Evolutionary conservation across 202 grass and related monocot genomes (phyloP), one percentile per base, ranked within the genome.

Genomic region (Saccharum hybrid): DNA sequence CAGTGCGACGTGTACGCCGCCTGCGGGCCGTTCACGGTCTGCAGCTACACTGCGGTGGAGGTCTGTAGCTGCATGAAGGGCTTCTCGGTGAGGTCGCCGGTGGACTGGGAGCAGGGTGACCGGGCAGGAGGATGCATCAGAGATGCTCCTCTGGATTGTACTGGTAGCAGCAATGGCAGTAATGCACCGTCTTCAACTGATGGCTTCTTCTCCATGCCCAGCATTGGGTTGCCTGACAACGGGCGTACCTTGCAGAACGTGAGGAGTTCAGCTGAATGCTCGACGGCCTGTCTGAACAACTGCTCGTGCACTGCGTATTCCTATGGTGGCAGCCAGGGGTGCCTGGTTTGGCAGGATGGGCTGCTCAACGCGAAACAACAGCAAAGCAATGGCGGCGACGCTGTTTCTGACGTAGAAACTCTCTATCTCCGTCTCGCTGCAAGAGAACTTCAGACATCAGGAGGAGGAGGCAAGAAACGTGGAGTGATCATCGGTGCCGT

Each of bases 1-100:
- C 66, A 14, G 67, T 94, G 88, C 3, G 76, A 86, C 15, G 91
- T 91, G 30, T 85, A 94, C 61, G 85, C 71, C 13, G 28, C 81
- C 2, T 94, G 86, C 2, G 91, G 91, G 4, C 2, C 83, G 8
- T 94, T 88, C 26, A 6, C 76, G 1, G 63, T 74, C 56, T 91
- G 91, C 61, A 65, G 81, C 13, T 81, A 81, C 37, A 63, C 16
- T 0, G n/a, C 22, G 3, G 56, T 6, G 43, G 62, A 72, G 23
- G 19, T 54, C 19, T 93, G 91, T 40, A 39, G 61, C 26, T 93
- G 91, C 26, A 57, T 89, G 66, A 54, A 84, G 60, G 92, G 88
- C 12, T 91, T 94, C 74, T 56, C 60, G 31, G 80, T 63, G 36
- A 81, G 76, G 10, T 52, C 73, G 39, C 57, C 23, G 7, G 69